phyloP scores from a whole-genome alignment of 75 land plant species.

The Pseudotsuga menziesii region DNA sequence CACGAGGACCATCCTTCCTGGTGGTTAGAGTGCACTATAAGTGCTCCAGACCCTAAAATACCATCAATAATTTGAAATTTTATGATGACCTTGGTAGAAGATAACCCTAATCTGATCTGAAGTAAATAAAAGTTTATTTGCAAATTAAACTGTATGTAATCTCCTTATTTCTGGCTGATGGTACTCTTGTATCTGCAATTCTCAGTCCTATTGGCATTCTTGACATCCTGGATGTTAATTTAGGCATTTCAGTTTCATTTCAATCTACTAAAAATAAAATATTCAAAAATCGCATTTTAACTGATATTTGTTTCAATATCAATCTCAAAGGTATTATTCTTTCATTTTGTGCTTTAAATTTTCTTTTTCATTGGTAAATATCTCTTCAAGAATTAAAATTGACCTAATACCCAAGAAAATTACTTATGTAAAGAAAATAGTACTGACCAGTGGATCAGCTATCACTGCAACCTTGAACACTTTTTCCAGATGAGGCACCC shows the following conservation, averaged over 20 bases:
- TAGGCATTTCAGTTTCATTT: background rate
- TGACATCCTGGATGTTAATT: background rate
- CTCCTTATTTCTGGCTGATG: background rate
- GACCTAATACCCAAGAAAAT: background rate
- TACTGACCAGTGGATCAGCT: slow-evolving; percentile 87
- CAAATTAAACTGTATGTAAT: background rate
- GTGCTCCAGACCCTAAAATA: too few relatives aligned
- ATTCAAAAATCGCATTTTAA: background rate
- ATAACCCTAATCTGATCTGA: background rate
- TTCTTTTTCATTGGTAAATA: background rate
- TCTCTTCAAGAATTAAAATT: background rate
- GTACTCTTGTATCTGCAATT: background rate
- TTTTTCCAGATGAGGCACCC: slow-evolving; percentile 8
- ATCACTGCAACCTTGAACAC: slow-evolving; percentile 58
- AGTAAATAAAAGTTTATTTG: background rate
- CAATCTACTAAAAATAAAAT: background rate
- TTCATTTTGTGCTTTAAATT: background rate
- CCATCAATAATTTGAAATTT: too few relatives aligned
- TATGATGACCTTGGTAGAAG: too few relatives aligned
- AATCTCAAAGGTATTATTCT: background rate
- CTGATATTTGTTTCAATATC: background rate
- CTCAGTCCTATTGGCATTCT: background rate
- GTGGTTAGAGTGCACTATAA: too few relatives aligned
- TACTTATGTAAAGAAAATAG: slow-evolving; percentile 4
- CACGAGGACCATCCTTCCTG: too few relatives aligned